phyloP scores from a whole-genome alignment of 805 yeast genomes.

The Lipomyces anomalus region DNA sequence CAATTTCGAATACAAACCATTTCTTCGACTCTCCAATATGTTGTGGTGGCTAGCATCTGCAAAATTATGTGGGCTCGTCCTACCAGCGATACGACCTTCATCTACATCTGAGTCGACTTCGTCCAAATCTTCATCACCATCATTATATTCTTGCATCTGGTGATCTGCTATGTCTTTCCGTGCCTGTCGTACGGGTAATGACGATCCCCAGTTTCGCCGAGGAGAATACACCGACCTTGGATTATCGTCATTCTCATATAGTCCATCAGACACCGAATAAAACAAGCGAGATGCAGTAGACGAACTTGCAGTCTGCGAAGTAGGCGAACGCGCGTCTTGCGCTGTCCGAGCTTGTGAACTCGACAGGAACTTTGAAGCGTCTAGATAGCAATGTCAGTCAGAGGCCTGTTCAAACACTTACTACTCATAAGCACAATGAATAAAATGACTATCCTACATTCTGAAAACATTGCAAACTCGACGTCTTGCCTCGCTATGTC shows the following conservation, averaged over 20 bases:
- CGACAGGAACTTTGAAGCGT: slow-evolving; percentile 21
- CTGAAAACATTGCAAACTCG: slow-evolving; percentile 17
- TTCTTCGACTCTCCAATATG: not conserved
- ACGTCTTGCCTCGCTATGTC: too few species aligned
- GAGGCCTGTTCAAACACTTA: not conserved
- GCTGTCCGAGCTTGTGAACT: slow-evolving; percentile 11
- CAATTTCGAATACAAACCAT: not conserved
- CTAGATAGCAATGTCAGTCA: slow-evolving; percentile 4
- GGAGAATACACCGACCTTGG: slow-evolving; percentile 15
- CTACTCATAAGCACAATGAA: not conserved
- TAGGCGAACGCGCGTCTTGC: not conserved
- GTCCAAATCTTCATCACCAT: slow-evolving; percentile 17
- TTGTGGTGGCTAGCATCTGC: not conserved
- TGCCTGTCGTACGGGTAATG: not conserved
- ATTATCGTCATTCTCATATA: slow-evolving; percentile 13
- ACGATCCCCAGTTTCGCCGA: slow-evolving; percentile 10
- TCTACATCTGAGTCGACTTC: slow-evolving; percentile 5
- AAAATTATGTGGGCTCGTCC: not conserved
- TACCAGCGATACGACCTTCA: not conserved
- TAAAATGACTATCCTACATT: slow-evolving; percentile 6
- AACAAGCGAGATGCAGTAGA: slow-evolving; percentile 15
- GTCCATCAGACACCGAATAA: slow-evolving; percentile 14
- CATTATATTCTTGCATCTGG: slow-evolving; percentile 8
- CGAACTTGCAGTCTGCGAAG: slow-evolving; percentile 1
- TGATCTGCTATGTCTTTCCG: slow-evolving; percentile 5